A percentile compares a stretch with the other conserved stretches of the same genome.
phyloP scores from a whole-genome alignment of 2,329 filamentous ascomycete species.

The Colletotrichum trifolii region DNA sequence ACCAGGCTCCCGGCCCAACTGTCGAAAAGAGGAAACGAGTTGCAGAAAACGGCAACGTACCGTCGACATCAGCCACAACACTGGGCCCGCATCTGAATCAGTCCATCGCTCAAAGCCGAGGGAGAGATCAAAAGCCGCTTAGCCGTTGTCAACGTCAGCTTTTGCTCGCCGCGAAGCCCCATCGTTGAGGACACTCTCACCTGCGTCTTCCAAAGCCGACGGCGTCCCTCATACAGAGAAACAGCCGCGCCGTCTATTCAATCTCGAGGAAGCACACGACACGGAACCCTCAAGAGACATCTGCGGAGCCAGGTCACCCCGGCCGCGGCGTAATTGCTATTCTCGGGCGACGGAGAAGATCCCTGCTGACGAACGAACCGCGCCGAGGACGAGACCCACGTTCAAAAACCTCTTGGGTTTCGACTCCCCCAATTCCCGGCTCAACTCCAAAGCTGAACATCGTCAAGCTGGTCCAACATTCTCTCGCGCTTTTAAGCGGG shows the following conservation, averaged over 20 bases:
- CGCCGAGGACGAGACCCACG: slow-evolving; percentile 26
- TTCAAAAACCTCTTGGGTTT: slow-evolving; percentile 31
- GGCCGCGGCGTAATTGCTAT: slow-evolving; percentile 24
- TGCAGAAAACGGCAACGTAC: slow-evolving; percentile 7
- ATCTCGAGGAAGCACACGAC: slow-evolving; percentile 12
- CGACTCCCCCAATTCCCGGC: slow-evolving; percentile 12
- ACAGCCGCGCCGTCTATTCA: too few relatives aligned
- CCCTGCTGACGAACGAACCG: slow-evolving; percentile 28
- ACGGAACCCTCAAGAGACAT: slow-evolving; percentile 7
- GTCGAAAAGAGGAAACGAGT: slow-evolving; percentile 19
- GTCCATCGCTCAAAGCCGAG: slow-evolving; percentile 6
- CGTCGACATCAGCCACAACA: slow-evolving; percentile 19
- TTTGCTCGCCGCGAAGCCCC: not conserved
- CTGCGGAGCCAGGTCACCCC: slow-evolving; percentile 16
- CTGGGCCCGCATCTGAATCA: slow-evolving; percentile 4
- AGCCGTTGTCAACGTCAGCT: not conserved
- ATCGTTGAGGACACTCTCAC: too few relatives aligned
- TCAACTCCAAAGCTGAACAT: slow-evolving; percentile 36
- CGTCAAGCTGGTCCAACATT: slow-evolving; percentile 16
- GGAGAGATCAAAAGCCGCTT: not conserved
- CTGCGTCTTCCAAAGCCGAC: too few relatives aligned
- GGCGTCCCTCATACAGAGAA: too few relatives aligned
- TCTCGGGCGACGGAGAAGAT: slow-evolving; percentile 16
- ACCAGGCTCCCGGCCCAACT: slow-evolving; percentile 17
- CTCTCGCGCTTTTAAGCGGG: slow-evolving; percentile 9